Conservation (phyloP, 2,329 filamentous ascomycete genomes). For the Trichophyton rubrum region DNA sequence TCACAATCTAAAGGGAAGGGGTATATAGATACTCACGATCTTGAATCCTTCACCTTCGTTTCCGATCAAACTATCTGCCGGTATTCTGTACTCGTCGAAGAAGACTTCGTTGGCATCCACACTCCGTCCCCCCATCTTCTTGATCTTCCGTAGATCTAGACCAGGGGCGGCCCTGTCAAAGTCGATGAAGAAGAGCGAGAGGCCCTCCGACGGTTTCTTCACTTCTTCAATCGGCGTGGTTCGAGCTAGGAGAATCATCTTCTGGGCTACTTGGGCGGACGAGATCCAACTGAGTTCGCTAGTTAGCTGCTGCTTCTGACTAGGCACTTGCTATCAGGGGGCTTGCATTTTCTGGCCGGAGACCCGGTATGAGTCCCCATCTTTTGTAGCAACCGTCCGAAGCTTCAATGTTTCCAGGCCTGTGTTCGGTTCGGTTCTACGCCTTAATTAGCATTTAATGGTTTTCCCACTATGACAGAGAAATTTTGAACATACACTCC, state of each 20-base stretch:
- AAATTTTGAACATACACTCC: conserved; percentile 42
- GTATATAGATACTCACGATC: conserved; percentile 34
- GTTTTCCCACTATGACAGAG: conserved; percentile 10
- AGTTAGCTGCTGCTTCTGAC: neutral
- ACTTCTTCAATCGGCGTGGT: conserved; percentile 59
- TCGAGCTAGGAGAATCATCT: conserved; percentile 72
- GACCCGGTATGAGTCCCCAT: conserved; percentile 51
- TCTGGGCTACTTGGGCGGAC: conserved; percentile 65
- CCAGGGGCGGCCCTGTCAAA: conserved; percentile 50
- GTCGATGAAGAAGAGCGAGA: conserved; percentile 71
- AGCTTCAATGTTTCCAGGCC: conserved; percentile 67
- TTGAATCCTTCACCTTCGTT: conserved; percentile 65
- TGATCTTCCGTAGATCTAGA: conserved; percentile 58
- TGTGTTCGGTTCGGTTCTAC: conserved; percentile 60
- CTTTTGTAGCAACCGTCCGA: conserved; percentile 50
- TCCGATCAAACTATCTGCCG: conserved; percentile 53
- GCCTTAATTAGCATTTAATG: conserved; percentile 54
- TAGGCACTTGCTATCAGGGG: neutral
- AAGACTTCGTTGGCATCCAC: conserved; percentile 82
- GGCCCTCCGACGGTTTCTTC: conserved; percentile 57
- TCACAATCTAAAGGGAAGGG: neutral
- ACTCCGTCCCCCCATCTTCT: conserved; percentile 73
- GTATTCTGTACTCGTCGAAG: conserved; percentile 64
- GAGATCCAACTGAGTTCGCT: conserved; percentile 53
- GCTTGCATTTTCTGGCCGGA: conserved; percentile 61